phyloP scores from a whole-genome alignment of 108 stramenopile genomes.

The Schizochytrium sp. region DNA sequence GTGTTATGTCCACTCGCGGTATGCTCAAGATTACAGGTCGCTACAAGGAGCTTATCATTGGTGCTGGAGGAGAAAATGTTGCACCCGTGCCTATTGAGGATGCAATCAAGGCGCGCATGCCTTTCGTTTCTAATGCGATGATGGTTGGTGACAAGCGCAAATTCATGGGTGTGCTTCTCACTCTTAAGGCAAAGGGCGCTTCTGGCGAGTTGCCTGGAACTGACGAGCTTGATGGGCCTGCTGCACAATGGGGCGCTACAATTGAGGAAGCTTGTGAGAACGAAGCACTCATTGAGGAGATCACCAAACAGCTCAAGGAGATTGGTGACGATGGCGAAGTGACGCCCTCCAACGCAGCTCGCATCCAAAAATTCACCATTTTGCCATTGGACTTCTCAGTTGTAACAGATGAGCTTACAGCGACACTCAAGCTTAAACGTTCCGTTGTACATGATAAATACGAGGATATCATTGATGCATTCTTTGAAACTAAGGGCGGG shows the following conservation, averaged over 20 bases:
- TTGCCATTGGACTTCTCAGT: conserved; percentile 78
- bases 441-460: conserved; percentile 78
- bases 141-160: conserved; percentile 77
- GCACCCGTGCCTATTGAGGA: conserved; percentile 78
- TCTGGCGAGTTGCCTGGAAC: conserved; percentile 40
- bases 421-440: conserved; percentile 86
- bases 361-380: conserved; percentile 77
- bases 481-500: conserved; percentile 65
- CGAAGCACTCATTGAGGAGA: conserved; percentile 59
- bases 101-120: conserved; percentile 73
- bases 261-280: conserved; percentile 58
- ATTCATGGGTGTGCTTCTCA: conserved; percentile 72
- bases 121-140: conserved; percentile 73
- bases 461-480: conserved; percentile 69
- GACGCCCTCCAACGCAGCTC: conserved; percentile 81
- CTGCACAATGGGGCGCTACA: conserved; percentile 19
- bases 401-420: conserved; percentile 82
- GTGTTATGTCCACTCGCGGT: conserved; percentile 1
- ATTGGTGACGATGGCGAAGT: conserved; percentile 36
- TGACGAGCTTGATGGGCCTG: conserved; percentile 51
- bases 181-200: conserved; percentile 68
- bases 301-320: conserved; percentile 64
- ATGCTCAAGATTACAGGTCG: conserved; percentile 68
- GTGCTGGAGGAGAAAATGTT: conserved; percentile 76
- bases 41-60: conserved; percentile 73